Percentiles rank a stretch among this genome's conserved stretches.
Evolutionary conservation across 495 filamentous ascomycete genomes (phyloP).

Genomic region (Choiromyces venosus): DNA sequence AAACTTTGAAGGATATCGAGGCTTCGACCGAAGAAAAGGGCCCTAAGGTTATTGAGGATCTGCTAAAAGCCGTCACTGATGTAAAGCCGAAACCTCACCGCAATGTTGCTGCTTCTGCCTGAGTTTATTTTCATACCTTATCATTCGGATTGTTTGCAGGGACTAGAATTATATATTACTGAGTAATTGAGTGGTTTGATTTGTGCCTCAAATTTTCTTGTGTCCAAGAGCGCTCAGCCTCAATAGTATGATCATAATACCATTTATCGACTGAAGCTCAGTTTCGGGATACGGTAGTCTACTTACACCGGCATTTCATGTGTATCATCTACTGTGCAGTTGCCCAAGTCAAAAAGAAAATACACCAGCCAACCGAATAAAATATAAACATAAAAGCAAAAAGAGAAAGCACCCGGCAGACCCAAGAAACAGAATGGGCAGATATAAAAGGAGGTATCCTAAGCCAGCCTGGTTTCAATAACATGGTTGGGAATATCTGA

Average conservation of each 20-base stretch:
- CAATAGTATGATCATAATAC: not conserved
- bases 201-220: not conserved
- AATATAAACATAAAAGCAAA: not conserved
- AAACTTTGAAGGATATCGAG: conserved; percentile 75
- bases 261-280: not conserved
- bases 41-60: conserved; percentile 69
- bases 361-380: not conserved
- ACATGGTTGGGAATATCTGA: not conserved
- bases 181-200: not conserved
- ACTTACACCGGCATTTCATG: not conserved
- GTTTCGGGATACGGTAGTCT: not conserved
- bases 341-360: not conserved
- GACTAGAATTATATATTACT: not conserved
- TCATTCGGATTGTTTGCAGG: conserved; percentile 7
- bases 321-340: not conserved
- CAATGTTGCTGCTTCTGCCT: conserved; percentile 30
- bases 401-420: not conserved
- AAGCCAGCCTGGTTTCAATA: not conserved
- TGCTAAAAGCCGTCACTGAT: conserved; percentile 72
- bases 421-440: not conserved
- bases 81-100: conserved; percentile 57
- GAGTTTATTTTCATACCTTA: not conserved
- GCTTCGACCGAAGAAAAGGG: conserved; percentile 70
- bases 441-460: not conserved
- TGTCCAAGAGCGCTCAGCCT: not conserved